Conservation (phyloP, 2,329 filamentous ascomycete genomes). For the Cladobotryum mycophilum region DNA sequence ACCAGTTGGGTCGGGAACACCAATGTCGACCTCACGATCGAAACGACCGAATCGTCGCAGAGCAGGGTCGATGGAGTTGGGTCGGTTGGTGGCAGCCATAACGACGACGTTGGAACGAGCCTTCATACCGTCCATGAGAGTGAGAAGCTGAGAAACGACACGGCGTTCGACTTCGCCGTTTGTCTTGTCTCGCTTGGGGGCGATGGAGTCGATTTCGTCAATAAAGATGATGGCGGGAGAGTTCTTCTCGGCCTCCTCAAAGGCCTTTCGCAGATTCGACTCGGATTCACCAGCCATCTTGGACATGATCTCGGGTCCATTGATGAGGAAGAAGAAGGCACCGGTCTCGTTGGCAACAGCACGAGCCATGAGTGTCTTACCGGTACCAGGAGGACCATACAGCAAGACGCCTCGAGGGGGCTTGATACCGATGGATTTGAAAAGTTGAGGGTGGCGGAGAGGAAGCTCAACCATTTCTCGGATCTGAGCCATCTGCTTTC, state of each 20-base stretch:
- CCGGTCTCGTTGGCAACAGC: conserved; percentile 98
- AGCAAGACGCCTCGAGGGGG: conserved; percentile 96
- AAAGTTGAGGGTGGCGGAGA: conserved; percentile 92
- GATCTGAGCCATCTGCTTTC: conserved; percentile 99
- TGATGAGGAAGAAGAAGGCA: conserved; percentile 99
- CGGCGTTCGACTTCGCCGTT: conserved; percentile 98
- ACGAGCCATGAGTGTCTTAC: conserved; percentile 98
- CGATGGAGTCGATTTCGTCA: conserved; percentile 98
- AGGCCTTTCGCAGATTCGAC: conserved; percentile 97
- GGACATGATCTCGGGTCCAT: conserved; percentile 99
- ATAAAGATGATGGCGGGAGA: conserved; percentile 99
- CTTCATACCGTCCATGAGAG: conserved; percentile 99
- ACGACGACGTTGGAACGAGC: conserved; percentile 96
- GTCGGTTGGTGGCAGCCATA: conserved; percentile 98
- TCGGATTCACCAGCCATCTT: conserved; percentile 99
- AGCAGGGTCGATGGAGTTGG: conserved; percentile 97
- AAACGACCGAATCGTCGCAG: conserved; percentile 97
- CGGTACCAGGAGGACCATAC: conserved; percentile 93
- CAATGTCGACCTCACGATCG: conserved; percentile 97
- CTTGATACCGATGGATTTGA: conserved; percentile 99
- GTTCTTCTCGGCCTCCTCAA: conserved; percentile 99
- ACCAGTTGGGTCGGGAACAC: conserved; percentile 94
- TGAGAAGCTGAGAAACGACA: conserved; percentile 95
- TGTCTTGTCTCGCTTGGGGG: conserved; percentile 99
- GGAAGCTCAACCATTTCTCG: conserved; percentile 97